Evolutionary conservation across 495 filamentous ascomycete species (phyloP).

Genomic region (Annulohypoxylon moriforme): DNA sequence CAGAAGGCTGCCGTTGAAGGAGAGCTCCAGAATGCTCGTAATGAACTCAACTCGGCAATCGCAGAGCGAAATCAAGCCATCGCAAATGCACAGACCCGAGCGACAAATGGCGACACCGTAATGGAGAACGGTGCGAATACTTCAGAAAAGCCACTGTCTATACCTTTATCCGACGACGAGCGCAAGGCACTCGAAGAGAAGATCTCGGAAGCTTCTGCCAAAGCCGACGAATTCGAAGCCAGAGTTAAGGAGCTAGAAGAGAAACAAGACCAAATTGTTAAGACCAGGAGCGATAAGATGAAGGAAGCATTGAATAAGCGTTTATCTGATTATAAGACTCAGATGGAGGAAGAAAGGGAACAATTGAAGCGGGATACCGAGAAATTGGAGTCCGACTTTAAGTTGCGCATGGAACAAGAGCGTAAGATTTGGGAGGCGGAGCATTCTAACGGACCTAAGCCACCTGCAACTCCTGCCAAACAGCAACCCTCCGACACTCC

Average conservation of each 20-base stretch:
- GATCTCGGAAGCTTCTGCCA: constrained; percentile 58
- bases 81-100: constrained; percentile 55
- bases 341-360: constrained; percentile 59
- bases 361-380: constrained; percentile 65
- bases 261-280: constrained; percentile 64
- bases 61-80: constrained; percentile 61
- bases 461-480: constrained; percentile 49
- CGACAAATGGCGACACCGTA: constrained; percentile 48
- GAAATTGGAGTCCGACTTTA: constrained; percentile 68
- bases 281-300: constrained; percentile 76
- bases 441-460: constrained; percentile 47
- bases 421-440: constrained; percentile 65
- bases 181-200: constrained; percentile 63
- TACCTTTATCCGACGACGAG: constrained; percentile 59
- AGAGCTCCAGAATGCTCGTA: constrained; percentile 59
- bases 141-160: constrained; percentile 44
- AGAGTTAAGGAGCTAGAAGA: constrained; percentile 66
- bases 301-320: constrained; percentile 76
- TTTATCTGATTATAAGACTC: constrained; percentile 68
- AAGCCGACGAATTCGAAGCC: constrained; percentile 66
- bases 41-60: constrained; percentile 55
- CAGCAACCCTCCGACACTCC: constrained; percentile 41
- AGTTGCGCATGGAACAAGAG: constrained; percentile 74
- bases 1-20: constrained; percentile 54
- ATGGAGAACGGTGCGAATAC: constrained; percentile 52